A percentile compares a stretch with the other conserved stretches of the same genome.
Evolutionary conservation across 78 protist genomes (phyloP).

Genomic region (Planoprotostelium fungivorum): DNA sequence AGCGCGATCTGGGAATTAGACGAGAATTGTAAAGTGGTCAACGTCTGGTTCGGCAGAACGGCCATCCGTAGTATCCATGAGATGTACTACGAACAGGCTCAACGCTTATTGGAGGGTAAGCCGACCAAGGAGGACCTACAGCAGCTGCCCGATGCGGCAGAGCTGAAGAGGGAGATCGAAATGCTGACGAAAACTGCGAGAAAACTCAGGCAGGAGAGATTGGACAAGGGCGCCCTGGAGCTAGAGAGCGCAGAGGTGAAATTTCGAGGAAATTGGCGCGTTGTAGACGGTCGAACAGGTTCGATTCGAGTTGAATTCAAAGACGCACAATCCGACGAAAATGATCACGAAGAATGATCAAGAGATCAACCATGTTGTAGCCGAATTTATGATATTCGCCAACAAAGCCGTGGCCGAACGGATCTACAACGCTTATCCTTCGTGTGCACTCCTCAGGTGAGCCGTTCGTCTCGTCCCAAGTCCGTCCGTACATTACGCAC

Average conservation of each 20-base stretch:
- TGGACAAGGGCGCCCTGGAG: slow-evolving; percentile 37
- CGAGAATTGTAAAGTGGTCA: neutral
- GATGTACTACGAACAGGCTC: slow-evolving; percentile 59
- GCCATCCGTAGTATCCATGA: slow-evolving; percentile 22
- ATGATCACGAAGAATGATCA: slow-evolving; percentile 32
- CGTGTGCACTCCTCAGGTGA: slow-evolving; percentile 67
- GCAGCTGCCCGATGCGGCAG: neutral
- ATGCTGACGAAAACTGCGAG: neutral
- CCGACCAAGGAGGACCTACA: neutral
- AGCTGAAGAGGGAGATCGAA: slow-evolving; percentile 15
- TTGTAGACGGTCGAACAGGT: neutral
- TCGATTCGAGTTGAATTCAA: slow-evolving; percentile 19
- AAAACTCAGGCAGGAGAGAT: slow-evolving; percentile 10
- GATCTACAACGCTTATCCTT: slow-evolving; percentile 60
- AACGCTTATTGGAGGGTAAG: slow-evolving; percentile 40
- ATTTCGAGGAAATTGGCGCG: neutral
- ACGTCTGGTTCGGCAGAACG: slow-evolving; percentile 57
- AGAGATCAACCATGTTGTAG: slow-evolving; percentile 76
- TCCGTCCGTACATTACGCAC: slow-evolving; percentile 4
- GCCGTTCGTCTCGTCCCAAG: slow-evolving; percentile 54
- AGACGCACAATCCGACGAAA: slow-evolving; percentile 19
- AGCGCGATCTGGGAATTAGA: slow-evolving; percentile 33
- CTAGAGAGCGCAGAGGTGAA: slow-evolving; percentile 33
- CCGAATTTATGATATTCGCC: slow-evolving; percentile 96
- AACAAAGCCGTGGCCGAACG: slow-evolving; percentile 83